Percentiles rank a stretch among this genome's conserved stretches.
Evolutionary conservation across 1,284 basidiomycete species (phyloP).

Genomic region (Heterobasidion occidentale): DNA sequence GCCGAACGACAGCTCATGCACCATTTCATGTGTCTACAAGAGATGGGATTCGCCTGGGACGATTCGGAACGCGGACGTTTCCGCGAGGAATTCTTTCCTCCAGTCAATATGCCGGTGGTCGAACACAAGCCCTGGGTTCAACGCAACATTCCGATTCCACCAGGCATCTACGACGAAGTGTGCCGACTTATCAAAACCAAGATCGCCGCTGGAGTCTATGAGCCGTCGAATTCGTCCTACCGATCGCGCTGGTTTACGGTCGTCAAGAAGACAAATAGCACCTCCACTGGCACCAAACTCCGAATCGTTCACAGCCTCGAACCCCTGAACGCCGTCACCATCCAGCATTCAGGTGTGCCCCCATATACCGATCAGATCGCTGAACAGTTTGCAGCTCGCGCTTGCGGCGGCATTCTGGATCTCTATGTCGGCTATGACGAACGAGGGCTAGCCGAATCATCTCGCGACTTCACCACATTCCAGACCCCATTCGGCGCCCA

Average conservation of each 20-base stretch:
- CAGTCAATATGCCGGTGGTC: not conserved
- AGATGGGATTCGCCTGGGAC: not conserved
- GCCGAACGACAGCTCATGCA: not conserved
- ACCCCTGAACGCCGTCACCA: not conserved
- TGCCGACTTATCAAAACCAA: not conserved
- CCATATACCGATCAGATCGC: not conserved
- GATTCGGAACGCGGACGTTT: not conserved
- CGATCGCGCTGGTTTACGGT: not conserved
- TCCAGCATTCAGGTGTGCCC: not conserved
- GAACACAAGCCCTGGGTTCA: not conserved
- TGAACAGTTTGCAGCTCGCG: not conserved
- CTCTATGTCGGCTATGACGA: not conserved
- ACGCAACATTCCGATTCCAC: not conserved
- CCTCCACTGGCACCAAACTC: not conserved
- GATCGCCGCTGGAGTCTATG: not conserved
- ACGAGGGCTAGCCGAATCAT: not conserved
- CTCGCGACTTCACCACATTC: not conserved
- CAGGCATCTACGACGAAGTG: not conserved
- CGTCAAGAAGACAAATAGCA: not conserved
- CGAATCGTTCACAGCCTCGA: not conserved
- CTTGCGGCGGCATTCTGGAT: not conserved
- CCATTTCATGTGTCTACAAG: not conserved
- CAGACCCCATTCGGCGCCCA: conserved; percentile 8
- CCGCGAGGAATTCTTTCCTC: not conserved
- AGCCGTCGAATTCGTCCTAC: not conserved